Conservation (phyloP, 345 rosid genomes). For the Linum lewisii region DNA sequence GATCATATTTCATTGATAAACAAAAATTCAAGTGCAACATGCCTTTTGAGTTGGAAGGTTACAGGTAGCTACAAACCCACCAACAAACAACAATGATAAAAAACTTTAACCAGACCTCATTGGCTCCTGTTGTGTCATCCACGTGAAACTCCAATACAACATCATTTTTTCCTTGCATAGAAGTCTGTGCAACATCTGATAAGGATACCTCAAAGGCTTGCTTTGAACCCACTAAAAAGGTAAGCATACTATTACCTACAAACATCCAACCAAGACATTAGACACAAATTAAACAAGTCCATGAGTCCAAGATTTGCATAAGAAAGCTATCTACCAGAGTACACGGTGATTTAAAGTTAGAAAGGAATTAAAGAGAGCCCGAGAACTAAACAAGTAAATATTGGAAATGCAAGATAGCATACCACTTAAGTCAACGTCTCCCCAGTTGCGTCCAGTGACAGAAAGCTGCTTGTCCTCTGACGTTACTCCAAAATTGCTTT, state of each 20-base stretch:
- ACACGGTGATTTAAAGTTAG: background rate
- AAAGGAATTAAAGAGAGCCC: background rate
- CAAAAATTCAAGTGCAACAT: no score
- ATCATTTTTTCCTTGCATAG: conserved; percentile 87
- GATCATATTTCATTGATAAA: no score
- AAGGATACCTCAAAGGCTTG: conserved; percentile 94
- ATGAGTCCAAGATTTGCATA: background rate
- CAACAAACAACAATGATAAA: background rate
- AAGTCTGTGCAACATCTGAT: conserved; percentile 89
- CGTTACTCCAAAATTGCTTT: conserved; percentile 53
- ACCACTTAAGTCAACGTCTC: conserved; percentile 92
- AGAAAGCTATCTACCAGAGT: background rate
- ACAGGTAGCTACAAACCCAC: background rate
- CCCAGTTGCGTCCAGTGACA: conserved; percentile 92
- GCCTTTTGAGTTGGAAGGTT: no score
- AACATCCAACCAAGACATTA: conserved; percentile 2
- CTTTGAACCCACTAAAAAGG: conserved; percentile 66
- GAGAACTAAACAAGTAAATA: conserved; percentile 1
- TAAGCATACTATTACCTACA: conserved; percentile 66
- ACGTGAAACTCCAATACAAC: conserved; percentile 92
- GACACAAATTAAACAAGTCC: background rate
- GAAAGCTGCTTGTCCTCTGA: conserved; percentile 87
- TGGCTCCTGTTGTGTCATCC: conserved; percentile 95
- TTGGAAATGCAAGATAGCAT: conserved; percentile 5
- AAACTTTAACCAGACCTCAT: conserved; percentile 45